Conservation (phyloP, 2,329 filamentous ascomycete species). For the Pseudovirgaria hyperparasitica region DNA sequence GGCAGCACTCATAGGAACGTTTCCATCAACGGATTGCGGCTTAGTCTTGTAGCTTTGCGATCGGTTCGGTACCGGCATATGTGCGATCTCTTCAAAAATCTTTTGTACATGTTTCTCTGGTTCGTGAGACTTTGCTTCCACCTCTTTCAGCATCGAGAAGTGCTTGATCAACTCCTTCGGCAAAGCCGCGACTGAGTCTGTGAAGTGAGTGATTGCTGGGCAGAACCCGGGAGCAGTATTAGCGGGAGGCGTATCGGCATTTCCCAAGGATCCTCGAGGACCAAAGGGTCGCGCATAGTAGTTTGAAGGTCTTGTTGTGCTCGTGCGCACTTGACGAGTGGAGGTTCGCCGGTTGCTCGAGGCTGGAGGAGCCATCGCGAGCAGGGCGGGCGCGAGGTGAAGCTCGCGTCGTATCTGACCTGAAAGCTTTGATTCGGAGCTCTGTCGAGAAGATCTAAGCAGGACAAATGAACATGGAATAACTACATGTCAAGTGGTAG, state of each 20-base stretch:
- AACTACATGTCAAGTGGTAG: too few relatives aligned
- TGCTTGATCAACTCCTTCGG: slow-evolving; percentile 92
- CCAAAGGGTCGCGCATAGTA: slow-evolving; percentile 39
- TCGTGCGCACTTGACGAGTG: slow-evolving; percentile 33
- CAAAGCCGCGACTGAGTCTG: slow-evolving; percentile 81
- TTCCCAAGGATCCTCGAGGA: slow-evolving; percentile 18
- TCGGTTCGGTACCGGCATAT: slow-evolving; percentile 30
- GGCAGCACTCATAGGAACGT: slow-evolving; percentile 26
- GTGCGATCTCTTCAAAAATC: slow-evolving; percentile 52
- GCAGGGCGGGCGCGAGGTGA: too few relatives aligned
- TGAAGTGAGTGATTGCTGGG: slow-evolving; percentile 62
- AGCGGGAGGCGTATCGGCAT: slow-evolving; percentile 25
- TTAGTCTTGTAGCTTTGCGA: slow-evolving; percentile 13
- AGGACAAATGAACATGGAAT: too few relatives aligned
- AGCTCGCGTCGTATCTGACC: too few relatives aligned
- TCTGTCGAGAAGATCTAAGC: too few relatives aligned
- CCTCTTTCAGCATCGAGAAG: slow-evolving; percentile 91
- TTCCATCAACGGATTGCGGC: slow-evolving; percentile 18
- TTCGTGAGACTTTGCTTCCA: slow-evolving; percentile 89
- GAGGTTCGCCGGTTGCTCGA: slow-evolving; percentile 24
- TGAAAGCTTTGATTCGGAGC: too few relatives aligned
- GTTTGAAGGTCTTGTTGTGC: slow-evolving; percentile 32
- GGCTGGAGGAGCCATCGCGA: slow-evolving; percentile 10
- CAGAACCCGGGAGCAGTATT: slow-evolving; percentile 40
- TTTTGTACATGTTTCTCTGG: slow-evolving; percentile 73